Base-by-base conservation (phyloP, 768 basidiomycete genomes). In the Boletus subcaerulescens region DNA sequence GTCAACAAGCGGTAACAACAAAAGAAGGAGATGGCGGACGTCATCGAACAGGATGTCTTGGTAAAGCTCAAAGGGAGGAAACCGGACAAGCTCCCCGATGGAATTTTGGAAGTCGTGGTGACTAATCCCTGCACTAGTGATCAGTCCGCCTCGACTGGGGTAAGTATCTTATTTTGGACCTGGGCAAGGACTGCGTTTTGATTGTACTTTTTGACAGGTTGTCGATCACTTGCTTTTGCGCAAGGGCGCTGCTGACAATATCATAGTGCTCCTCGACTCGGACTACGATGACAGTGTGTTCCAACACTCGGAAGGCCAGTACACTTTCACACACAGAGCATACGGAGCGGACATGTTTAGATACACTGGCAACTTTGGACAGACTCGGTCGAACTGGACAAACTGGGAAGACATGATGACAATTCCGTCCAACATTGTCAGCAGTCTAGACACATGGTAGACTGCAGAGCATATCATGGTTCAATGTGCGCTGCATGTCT, bases 221-320 rank as follows among this genome's bases (percentile, higher is more conserved):
- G 72, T 76, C 36, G 93, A 96, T 69, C 88, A 87, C 64, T 74
- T 96, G 31, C 69, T 96, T 35, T 60, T 96, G 53, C 83, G 94
- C 61, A 94, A 94, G 70, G 94, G 94, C 39, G 62, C 77, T 14
- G 55, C 80, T 3, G 70, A 81, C 62, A 96, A 97, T 64, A 80
- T 87, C 18, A 86, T 96, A 76, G 85, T 97, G n/a, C 93, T 89
- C 79, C 90, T 91, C 0, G 77, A 80, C 91, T n/a, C n/a, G n/a
- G n/a, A n/a, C n/a, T n/a, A n/a, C n/a, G n/a, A n/a, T n/a, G n/a
- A n/a, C n/a, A n/a, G n/a, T n/a, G n/a, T n/a, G n/a, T n/a, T n/a
- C n/a, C n/a, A n/a, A n/a, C n/a, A n/a, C n/a, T n/a, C n/a, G n/a
- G n/a, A n/a, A n/a, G n/a, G n/a, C n/a, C n/a, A n/a, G n/a, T n/a